Conservation (phyloP, 2,329 filamentous ascomycete species). For the Fusarium sp. region DNA sequence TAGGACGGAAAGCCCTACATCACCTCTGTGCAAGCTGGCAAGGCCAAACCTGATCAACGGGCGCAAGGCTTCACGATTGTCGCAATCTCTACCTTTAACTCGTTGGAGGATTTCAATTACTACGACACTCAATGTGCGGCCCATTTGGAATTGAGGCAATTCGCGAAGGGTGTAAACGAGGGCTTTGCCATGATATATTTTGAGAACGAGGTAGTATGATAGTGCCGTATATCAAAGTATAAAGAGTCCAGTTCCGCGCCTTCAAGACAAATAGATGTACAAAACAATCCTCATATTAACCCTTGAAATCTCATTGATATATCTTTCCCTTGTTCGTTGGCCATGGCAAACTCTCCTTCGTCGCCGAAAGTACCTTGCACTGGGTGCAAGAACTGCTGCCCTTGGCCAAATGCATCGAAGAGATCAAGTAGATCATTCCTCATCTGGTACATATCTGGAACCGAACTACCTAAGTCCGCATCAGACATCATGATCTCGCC, state of each 20-base stretch:
- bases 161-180: slow-evolving; percentile 53
- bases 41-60: slow-evolving; percentile 67
- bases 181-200: slow-evolving; percentile 70
- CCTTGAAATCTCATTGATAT: slow-evolving; percentile 55
- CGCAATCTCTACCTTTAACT: slow-evolving; percentile 70
- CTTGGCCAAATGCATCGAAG: slow-evolving; percentile 56
- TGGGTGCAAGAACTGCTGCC: slow-evolving; percentile 42
- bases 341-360: slow-evolving; percentile 17
- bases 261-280: neutral
- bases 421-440: slow-evolving; percentile 55
- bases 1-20: slow-evolving; percentile 76
- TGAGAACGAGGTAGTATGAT: slow-evolving; percentile 41
- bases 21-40: slow-evolving; percentile 63
- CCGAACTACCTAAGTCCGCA: slow-evolving; percentile 27
- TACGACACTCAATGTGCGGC: slow-evolving; percentile 67
- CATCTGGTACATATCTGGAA: slow-evolving; percentile 56
- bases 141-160: slow-evolving; percentile 52
- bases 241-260: neutral
- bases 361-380: slow-evolving; percentile 29
- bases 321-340: slow-evolving; percentile 46
- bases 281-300: slow-evolving; percentile 39
- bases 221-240: neutral
- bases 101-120: slow-evolving; percentile 72
- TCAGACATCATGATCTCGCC: slow-evolving; percentile 37
- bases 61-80: slow-evolving; percentile 72